A percentile compares a stretch with the other conserved stretches of the same genome.
These are phyloP conservation scores for Streptanthus diversifolius DNA, from an alignment of 345 rosid species.

Conservation along the genomic window DNA sequence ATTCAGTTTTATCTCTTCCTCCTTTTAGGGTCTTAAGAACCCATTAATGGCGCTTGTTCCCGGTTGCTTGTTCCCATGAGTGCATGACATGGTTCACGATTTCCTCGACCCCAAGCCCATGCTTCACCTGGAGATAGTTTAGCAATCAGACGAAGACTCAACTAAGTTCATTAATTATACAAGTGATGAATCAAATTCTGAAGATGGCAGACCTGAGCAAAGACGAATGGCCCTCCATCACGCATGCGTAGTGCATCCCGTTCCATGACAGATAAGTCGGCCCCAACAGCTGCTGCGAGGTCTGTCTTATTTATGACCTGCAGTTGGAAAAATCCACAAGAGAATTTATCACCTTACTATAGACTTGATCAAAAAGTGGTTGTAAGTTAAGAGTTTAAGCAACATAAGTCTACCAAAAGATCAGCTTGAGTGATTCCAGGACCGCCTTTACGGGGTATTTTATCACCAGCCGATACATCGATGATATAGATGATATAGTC, in stretches of 20 bases:
- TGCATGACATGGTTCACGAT: conserved; percentile 70
- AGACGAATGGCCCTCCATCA: conserved; percentile 94
- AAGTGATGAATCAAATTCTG: background rate
- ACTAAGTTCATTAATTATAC: background rate
- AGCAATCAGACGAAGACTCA: background rate
- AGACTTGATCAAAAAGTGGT: background rate
- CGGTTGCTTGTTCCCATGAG: conserved; percentile 79
- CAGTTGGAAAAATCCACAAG: background rate
- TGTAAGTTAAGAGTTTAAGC: background rate
- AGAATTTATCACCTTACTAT: background rate
- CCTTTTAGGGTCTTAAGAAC: background rate
- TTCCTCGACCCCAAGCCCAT: conserved; percentile 70
- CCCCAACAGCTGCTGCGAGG: conserved; percentile 87
- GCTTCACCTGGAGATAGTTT: conserved; percentile 55
- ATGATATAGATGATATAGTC: conserved; percentile 93
- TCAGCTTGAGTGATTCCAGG: conserved; percentile 99
- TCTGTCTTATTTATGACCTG: conserved; percentile 97
- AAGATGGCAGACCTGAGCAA: conserved; percentile 63
- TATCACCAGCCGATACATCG: conserved; percentile 92
- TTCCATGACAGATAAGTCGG: conserved; percentile 82
- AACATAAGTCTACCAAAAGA: conserved; percentile 45
- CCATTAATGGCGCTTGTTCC: conserved; percentile 46
- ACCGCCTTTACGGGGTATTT: conserved; percentile 95
- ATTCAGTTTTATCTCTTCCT: background rate
- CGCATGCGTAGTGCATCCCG: conserved; percentile 89